Conservation (phyloP, 2,329 filamentous ascomycete species). For the Fusarium mexicanum region DNA sequence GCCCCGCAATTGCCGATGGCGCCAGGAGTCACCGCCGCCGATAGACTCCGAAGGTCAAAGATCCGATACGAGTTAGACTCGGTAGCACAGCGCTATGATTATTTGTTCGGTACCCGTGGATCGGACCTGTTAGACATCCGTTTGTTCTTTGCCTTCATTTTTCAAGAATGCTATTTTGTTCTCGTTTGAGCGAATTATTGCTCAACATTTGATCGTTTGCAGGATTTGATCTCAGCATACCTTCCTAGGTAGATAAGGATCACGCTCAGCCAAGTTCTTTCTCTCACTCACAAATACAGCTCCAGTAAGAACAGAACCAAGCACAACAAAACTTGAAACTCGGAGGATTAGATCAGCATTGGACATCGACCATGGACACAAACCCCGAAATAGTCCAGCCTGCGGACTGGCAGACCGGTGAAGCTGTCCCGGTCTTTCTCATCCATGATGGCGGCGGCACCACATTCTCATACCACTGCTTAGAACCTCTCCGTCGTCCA, state of each 20-base stretch:
- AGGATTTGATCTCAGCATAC: not conserved
- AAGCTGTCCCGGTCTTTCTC: constrained; percentile 60
- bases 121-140: not conserved
- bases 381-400: constrained; percentile 50
- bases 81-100: not conserved
- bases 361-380: constrained; percentile 27
- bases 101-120: not conserved
- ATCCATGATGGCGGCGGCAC: constrained; percentile 71
- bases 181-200: constrained; percentile 34
- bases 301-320: not conserved
- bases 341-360: not conserved
- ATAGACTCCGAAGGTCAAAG: not conserved
- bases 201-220: constrained; percentile 3
- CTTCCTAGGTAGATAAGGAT: not conserved
- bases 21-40: constrained; percentile 15
- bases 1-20: constrained; percentile 16
- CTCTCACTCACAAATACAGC: not conserved
- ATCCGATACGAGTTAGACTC: not conserved
- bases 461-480: constrained; percentile 65
- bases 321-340: not conserved
- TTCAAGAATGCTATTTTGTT: not conserved
- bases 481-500: constrained; percentile 58
- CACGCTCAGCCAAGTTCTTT: not conserved
- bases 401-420: constrained; percentile 44
- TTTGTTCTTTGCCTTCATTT: not conserved